A percentile compares a stretch with the other conserved stretches of the same genome.
Evolutionary conservation across 202 grass and related monocot species (phyloP).

Genomic region (Saccharum hybrid): DNA sequence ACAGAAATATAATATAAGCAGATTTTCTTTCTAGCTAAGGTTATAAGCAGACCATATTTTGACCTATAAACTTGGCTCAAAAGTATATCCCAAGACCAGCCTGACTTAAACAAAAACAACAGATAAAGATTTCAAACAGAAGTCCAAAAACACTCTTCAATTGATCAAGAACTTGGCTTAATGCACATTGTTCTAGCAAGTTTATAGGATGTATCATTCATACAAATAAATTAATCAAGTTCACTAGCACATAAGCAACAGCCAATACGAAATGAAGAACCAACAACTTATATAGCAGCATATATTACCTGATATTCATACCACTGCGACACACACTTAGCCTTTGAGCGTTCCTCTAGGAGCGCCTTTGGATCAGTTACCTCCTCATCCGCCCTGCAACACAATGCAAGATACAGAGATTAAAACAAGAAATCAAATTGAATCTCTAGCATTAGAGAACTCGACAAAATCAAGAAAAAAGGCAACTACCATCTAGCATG

Average conservation of each 20-base stretch:
- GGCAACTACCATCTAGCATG: background rate
- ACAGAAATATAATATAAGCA: constrained; percentile 9
- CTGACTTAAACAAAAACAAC: constrained; percentile 3
- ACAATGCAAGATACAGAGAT: constrained; percentile 27
- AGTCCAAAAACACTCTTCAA: background rate
- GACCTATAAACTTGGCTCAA: constrained; percentile 12
- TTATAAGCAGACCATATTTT: background rate
- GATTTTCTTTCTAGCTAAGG: background rate
- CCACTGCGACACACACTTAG: constrained; percentile 75
- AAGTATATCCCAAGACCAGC: background rate
- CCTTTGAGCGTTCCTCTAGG: constrained; percentile 70
- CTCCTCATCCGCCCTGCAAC: constrained; percentile 85
- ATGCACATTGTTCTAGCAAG: background rate
- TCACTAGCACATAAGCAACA: background rate
- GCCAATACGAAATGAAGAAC: background rate
- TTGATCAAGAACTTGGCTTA: background rate
- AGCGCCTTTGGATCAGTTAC: constrained; percentile 75
- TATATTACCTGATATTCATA: constrained; percentile 69
- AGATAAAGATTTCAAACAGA: background rate
- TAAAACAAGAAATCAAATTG: background rate
- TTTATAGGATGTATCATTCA: constrained; percentile 8
- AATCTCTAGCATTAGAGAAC: constrained; percentile 13
- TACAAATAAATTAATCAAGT: constrained; percentile 1
- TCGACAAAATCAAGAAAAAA: background rate
- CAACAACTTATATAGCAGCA: constrained; percentile 25